Conservation (phyloP, 441 rosid genomes). For the Daphne laureola region DNA sequence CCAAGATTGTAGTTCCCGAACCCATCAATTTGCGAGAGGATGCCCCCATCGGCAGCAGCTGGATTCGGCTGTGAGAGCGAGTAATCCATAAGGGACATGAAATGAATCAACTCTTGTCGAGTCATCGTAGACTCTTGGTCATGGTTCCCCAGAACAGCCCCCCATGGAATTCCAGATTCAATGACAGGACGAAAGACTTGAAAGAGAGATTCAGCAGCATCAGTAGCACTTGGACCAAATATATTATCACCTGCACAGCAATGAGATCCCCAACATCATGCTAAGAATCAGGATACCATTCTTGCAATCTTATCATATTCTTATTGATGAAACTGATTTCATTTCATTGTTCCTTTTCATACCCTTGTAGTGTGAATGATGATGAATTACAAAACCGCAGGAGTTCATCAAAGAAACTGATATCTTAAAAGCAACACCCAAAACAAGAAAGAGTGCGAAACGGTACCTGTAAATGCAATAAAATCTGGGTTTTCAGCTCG, state of each 20-base stretch:
- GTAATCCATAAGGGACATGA: constrained; percentile 83
- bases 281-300: too few relatives aligned
- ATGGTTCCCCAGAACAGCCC: constrained; percentile 85
- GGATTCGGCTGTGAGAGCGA: constrained; percentile 70
- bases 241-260: constrained; percentile 66
- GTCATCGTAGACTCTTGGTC: constrained; percentile 86
- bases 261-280: too few relatives aligned
- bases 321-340: too few relatives aligned
- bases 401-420: too few relatives aligned
- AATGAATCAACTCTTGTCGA: constrained; percentile 69
- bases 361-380: too few relatives aligned
- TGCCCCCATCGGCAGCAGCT: constrained; percentile 14
- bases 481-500: constrained; percentile 73
- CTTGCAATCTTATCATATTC: too few relatives aligned
- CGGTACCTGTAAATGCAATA: constrained; percentile 73
- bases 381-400: too few relatives aligned
- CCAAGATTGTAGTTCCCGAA: constrained; percentile 65
- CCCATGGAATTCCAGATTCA: constrained; percentile 81
- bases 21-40: constrained; percentile 42
- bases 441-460: not conserved
- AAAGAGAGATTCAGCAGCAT: constrained; percentile 84
- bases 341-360: too few relatives aligned
- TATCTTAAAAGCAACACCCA: too few relatives aligned
- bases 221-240: constrained; percentile 65
- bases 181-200: constrained; percentile 65